These are phyloP conservation scores for Gleditsia sinensis DNA, from an alignment of 306 rosid genomes.

Conservation along the genomic window DNA sequence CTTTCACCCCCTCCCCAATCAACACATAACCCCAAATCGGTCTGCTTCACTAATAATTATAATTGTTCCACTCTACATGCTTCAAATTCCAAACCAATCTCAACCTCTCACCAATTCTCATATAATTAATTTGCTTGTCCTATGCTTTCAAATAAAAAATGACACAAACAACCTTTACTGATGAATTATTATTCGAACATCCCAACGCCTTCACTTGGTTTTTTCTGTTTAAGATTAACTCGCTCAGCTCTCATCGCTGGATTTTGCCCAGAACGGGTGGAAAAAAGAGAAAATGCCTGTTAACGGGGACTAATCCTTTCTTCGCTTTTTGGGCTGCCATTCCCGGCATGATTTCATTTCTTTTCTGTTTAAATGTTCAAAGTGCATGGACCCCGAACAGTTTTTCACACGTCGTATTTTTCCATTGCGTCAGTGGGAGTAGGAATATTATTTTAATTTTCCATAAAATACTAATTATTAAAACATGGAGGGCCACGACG, in stretches of 20 bases:
- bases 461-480: background rate
- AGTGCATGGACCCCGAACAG: too few species aligned
- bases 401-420: background rate
- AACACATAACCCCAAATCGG: slow-evolving; percentile 43
- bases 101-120: background rate
- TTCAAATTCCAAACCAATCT: slow-evolving; percentile 7
- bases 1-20: slow-evolving; percentile 35
- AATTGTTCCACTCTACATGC: background rate
- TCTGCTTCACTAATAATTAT: slow-evolving; percentile 42
- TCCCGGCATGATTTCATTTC: background rate
- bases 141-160: background rate
- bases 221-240: background rate
- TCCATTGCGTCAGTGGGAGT: background rate
- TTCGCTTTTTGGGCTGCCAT: background rate
- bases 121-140: background rate
- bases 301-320: background rate
- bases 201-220: background rate
- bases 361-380: background rate
- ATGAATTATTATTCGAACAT: background rate
- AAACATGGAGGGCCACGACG: background rate
- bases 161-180: too few species aligned
- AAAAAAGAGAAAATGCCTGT: background rate
- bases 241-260: background rate
- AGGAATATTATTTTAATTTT: background rate
- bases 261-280: background rate